phyloP scores from a whole-genome alignment of 2,329 filamentous ascomycete species.

The Penicillium sp. region DNA sequence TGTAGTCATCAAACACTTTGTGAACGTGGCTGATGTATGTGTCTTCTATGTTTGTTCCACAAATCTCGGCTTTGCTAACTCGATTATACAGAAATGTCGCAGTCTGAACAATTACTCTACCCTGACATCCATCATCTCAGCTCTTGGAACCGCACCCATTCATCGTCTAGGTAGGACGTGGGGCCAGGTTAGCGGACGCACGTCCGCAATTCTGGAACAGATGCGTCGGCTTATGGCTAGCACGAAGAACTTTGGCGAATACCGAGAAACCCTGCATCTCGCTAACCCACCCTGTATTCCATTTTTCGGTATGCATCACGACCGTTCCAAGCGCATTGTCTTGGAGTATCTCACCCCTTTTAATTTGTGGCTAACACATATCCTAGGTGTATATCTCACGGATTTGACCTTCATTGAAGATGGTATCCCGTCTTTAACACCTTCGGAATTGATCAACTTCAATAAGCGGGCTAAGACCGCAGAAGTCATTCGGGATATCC shows the following conservation, averaged over 20 bases:
- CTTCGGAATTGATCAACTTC: constrained; percentile 96
- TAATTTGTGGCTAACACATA: constrained; percentile 17
- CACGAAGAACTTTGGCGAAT: constrained; percentile 97
- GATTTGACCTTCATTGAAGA: constrained; percentile 99
- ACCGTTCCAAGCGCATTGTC: constrained; percentile 4
- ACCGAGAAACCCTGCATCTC: constrained; percentile 86
- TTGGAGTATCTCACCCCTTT: neutral
- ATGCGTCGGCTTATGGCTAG: constrained; percentile 96
- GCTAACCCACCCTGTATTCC: constrained; percentile 97
- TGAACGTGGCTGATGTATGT: constrained; percentile 84
- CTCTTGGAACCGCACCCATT: constrained; percentile 89
- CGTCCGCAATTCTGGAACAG: constrained; percentile 74
- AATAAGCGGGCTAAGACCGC: constrained; percentile 97
- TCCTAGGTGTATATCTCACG: constrained; percentile 84
- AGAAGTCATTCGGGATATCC: constrained; percentile 96
- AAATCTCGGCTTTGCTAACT: constrained; percentile 6
- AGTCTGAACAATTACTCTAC: constrained; percentile 94
- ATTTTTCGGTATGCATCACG: constrained; percentile 73
- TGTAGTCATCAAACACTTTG: constrained; percentile 97
- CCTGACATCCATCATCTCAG: constrained; percentile 94
- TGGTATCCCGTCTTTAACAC: constrained; percentile 93
- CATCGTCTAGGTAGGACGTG: constrained; percentile 91
- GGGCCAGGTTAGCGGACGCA: constrained; percentile 87
- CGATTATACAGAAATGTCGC: constrained; percentile 75
- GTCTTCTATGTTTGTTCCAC: neutral